phyloP scores from a whole-genome alignment of 441 rosid species.

The Erodium moschatum region DNA sequence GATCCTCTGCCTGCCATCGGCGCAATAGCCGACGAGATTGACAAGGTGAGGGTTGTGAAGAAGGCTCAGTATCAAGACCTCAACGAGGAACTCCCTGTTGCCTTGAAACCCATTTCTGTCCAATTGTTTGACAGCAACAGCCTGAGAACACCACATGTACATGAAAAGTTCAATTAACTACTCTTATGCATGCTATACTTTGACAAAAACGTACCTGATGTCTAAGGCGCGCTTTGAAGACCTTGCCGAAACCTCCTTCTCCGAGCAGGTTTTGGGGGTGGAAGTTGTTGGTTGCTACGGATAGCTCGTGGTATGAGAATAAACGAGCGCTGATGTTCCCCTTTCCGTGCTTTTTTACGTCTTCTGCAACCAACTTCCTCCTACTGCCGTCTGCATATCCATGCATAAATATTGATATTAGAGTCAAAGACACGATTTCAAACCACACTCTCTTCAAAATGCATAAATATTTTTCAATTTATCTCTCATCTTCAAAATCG shows the following conservation, averaged over 20 bases:
- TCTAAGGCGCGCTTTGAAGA: slow-evolving; percentile 56
- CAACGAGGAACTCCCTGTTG: slow-evolving; percentile 84
- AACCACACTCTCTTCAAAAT: too few relatives aligned
- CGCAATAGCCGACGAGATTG: slow-evolving; percentile 77
- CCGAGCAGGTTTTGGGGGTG: slow-evolving; percentile 57
- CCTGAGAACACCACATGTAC: slow-evolving; percentile 24
- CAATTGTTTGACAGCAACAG: slow-evolving; percentile 83
- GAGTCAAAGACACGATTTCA: too few relatives aligned
- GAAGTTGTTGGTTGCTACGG: slow-evolving; percentile 59
- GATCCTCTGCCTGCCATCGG: slow-evolving; percentile 70
- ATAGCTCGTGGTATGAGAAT: slow-evolving; percentile 56
- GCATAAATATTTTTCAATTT: too few relatives aligned
- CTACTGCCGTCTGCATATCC: slow-evolving; percentile 52
- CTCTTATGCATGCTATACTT: too few relatives aligned
- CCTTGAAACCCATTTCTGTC: slow-evolving; percentile 96
- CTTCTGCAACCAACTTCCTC: slow-evolving; percentile 59
- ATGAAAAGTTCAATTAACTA: neutral
- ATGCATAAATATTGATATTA: too few relatives aligned
- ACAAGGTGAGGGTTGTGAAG: slow-evolving; percentile 78
- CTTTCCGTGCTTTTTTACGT: slow-evolving; percentile 54
- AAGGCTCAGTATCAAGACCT: slow-evolving; percentile 81
- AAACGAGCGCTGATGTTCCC: slow-evolving; percentile 53
- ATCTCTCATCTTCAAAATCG: too few relatives aligned
- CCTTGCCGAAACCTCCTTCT: slow-evolving; percentile 98
- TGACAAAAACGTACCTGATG: slow-evolving; percentile 53